Percentiles rank a stretch among this genome's conserved stretches.
Evolutionary conservation across 768 basidiomycete genomes (phyloP).

Genomic region (Mycena amicta): DNA sequence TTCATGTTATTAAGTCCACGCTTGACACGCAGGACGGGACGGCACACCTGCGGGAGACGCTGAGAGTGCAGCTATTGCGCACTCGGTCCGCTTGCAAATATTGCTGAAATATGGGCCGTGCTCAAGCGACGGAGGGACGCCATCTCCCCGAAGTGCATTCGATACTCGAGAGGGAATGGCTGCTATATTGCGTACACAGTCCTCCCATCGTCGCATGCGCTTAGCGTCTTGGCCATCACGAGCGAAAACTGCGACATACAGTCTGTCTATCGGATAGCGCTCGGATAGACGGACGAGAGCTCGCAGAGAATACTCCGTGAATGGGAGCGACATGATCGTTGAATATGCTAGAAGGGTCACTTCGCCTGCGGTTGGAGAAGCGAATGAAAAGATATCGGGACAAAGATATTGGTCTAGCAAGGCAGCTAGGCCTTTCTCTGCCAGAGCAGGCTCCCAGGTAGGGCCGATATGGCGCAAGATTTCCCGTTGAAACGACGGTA

Average conservation of each 20-base stretch:
- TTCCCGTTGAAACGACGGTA: constrained; percentile 63
- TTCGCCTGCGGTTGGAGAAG: constrained; percentile 51
- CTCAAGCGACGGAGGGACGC: constrained; percentile 52
- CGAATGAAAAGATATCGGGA: constrained; percentile 61
- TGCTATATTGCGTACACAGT: constrained; percentile 65
- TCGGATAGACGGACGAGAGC: constrained; percentile 56
- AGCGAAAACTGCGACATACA: constrained; percentile 56
- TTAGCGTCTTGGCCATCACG: constrained; percentile 26
- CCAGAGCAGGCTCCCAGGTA: constrained; percentile 63
- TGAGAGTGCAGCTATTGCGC: constrained; percentile 50
- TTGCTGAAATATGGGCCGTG: constrained; percentile 58
- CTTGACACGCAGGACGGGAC: constrained; percentile 5
- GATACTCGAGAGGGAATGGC: constrained; percentile 77
- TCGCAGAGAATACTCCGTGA: constrained; percentile 51
- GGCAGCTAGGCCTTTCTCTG: constrained; percentile 45
- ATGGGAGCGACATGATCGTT: constrained; percentile 54
- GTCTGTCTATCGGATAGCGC: constrained; percentile 69
- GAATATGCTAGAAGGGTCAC: constrained; percentile 65
- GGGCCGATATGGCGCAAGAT: constrained; percentile 68
- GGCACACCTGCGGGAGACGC: constrained; percentile 43
- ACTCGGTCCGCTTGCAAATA: constrained; percentile 55
- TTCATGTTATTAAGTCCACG: constrained; percentile 25
- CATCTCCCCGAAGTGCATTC: constrained; percentile 59
- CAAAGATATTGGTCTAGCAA: constrained; percentile 74
- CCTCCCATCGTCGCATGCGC: constrained; percentile 65